Conservation (phyloP, 2,329 filamentous ascomycete genomes). For the Pyricularia pennisetigena region DNA sequence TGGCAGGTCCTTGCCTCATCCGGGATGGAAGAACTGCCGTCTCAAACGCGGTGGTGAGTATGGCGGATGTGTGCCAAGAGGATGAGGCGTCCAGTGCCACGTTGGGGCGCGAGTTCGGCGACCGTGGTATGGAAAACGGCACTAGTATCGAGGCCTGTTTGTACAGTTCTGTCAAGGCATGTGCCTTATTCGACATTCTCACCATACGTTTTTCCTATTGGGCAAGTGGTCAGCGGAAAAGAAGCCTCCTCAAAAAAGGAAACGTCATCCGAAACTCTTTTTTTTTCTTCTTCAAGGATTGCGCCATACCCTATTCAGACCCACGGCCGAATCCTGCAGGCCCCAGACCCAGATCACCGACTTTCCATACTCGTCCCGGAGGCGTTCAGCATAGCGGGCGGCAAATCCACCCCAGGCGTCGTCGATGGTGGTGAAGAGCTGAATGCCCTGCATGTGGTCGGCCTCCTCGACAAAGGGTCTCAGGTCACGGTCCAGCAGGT, state of each 20-base stretch:
- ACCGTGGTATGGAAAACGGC: conserved; percentile 54
- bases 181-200: conserved; percentile 64
- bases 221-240: not conserved
- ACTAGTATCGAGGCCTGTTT: conserved; percentile 67
- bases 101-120: not conserved
- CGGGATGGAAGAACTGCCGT: conserved; percentile 69
- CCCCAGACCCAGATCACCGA: conserved; percentile 81
- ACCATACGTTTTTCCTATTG: conserved; percentile 50
- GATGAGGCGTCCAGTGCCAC: conserved; percentile 48
- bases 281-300: not conserved
- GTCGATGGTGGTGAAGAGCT: conserved; percentile 62
- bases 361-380: conserved; percentile 89
- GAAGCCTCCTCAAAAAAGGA: not conserved
- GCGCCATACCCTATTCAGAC: conserved; percentile 38
- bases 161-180: conserved; percentile 58
- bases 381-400: conserved; percentile 60
- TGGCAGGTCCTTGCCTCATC: conserved; percentile 34
- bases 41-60: conserved; percentile 70
- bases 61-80: conserved; percentile 69
- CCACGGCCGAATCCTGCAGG: conserved; percentile 51
- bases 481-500: conserved; percentile 83
- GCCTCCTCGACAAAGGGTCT: conserved; percentile 86
- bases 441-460: conserved; percentile 82
- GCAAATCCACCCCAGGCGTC: conserved; percentile 78
- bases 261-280: not conserved